Conservation (phyloP, 129 eudicot genomes). For the Saussurea involucrata region DNA sequence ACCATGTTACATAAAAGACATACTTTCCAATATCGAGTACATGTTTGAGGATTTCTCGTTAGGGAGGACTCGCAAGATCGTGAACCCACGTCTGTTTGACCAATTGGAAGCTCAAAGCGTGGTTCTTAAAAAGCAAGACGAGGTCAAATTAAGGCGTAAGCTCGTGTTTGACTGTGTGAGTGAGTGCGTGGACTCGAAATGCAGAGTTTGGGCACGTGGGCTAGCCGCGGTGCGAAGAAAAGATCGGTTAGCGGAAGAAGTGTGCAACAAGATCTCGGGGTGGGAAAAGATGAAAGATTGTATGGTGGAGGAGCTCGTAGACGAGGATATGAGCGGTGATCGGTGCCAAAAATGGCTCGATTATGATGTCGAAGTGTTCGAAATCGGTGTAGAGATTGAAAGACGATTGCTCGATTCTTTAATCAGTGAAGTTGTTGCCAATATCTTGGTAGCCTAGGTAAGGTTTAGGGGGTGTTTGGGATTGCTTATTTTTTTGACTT, state of each 20-base stretch:
- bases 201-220: constrained; percentile 55
- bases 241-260: constrained; percentile 62
- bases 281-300: constrained; percentile 67
- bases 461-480: too few species aligned
- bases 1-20: constrained; percentile 49
- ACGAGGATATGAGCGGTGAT: constrained; percentile 81
- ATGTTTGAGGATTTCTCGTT: constrained; percentile 63
- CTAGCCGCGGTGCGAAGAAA: constrained; percentile 43
- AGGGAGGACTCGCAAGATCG: constrained; percentile 51
- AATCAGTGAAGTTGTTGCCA: constrained; percentile 64
- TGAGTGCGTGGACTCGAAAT: constrained; percentile 63
- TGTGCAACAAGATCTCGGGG: constrained; percentile 49
- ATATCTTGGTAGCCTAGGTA: constrained; percentile 38
- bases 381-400: constrained; percentile 63
- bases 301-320: constrained; percentile 92
- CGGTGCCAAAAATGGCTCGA: constrained; percentile 64
- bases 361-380: constrained; percentile 54
- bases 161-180: constrained; percentile 74
- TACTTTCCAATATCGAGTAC: constrained; percentile 41
- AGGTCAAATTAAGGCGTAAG: constrained; percentile 36
- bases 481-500: too few species aligned
- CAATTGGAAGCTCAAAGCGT: constrained; percentile 46
- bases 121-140: constrained; percentile 12
- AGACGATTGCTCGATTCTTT: constrained; percentile 50
- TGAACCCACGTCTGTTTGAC: constrained; percentile 60